A percentile compares a stretch with the other conserved stretches of the same genome.
Evolutionary conservation across 352 stramenopile genomes (phyloP).

Genomic region (Thalassiosira mediterranea): DNA sequence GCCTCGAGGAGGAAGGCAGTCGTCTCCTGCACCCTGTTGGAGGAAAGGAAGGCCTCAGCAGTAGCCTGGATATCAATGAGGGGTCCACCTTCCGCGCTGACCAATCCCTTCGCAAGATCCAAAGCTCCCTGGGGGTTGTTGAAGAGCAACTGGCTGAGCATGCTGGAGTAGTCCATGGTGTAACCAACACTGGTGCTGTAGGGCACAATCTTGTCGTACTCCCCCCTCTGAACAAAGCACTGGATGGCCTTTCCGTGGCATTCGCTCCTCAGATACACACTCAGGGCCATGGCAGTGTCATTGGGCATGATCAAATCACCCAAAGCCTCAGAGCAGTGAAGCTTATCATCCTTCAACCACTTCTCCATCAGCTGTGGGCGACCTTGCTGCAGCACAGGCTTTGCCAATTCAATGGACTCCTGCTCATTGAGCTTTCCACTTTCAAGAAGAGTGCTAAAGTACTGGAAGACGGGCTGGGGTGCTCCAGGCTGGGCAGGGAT

Average conservation of each 20-base stretch:
- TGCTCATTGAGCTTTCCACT: constrained; percentile 98
- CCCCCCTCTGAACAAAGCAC: constrained; percentile 97
- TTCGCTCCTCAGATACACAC: constrained; percentile 96
- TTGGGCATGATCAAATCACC: constrained; percentile 94
- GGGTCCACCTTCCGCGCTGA: constrained; percentile 89
- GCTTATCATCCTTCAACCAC: constrained; percentile 99
- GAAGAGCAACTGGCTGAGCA: constrained; percentile 99
- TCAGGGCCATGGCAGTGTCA: constrained; percentile 98
- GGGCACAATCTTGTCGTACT: constrained; percentile 99
- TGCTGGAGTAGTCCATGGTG: constrained; percentile 98
- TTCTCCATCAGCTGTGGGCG: constrained; percentile 98
- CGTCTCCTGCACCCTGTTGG: constrained; percentile 98
- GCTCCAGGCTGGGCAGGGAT: constrained; percentile 95
- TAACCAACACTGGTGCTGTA: constrained; percentile 93
- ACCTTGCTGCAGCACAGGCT: constrained; percentile 96
- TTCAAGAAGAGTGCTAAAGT: constrained; percentile 99
- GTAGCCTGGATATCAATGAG: constrained; percentile 98
- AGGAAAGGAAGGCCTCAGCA: constrained; percentile 99
- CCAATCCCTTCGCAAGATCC: constrained; percentile 98
- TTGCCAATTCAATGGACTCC: constrained; percentile 98
- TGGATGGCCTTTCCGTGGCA: constrained; percentile 99
- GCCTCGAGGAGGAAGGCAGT: constrained; percentile 99
- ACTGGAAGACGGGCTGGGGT: constrained; percentile 97
- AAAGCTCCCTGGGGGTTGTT: constrained; percentile 96
- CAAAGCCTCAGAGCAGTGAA: constrained; percentile 95